phyloP scores from a whole-genome alignment of 352 stramenopile species.

The Elongisporangium senticosum region DNA sequence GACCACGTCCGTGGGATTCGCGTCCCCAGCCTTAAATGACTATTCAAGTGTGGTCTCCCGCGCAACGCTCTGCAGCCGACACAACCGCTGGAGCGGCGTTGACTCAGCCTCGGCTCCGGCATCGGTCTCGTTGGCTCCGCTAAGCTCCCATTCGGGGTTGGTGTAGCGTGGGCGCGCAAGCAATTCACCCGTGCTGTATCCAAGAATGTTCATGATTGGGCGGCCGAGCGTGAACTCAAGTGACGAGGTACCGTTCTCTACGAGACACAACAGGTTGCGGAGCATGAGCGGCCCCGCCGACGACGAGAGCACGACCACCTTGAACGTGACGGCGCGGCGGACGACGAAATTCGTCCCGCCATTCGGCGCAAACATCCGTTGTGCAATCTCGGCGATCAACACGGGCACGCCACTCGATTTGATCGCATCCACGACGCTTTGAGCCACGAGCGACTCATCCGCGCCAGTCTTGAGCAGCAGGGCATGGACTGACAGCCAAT shows the following conservation, averaged over 20 bases:
- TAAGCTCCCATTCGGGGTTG: slow-evolving; percentile 7
- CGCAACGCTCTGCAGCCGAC: background rate
- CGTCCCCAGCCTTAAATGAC: no score
- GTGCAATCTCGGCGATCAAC: background rate
- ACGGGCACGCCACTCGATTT: background rate
- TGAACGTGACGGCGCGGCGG: background rate
- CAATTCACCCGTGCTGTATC: slow-evolving; percentile 6
- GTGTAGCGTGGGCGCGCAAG: background rate
- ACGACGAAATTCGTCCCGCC: background rate
- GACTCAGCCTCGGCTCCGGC: background rate
- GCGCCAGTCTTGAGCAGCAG: background rate
- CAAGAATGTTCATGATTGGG: slow-evolving; percentile 5
- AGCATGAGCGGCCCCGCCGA: slow-evolving; percentile 4
- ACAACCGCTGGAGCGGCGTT: slow-evolving; percentile 1
- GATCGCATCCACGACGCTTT: background rate
- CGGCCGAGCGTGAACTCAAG: slow-evolving; percentile 4
- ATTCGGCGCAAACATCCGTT: background rate
- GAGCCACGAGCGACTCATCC: slow-evolving; percentile 1
- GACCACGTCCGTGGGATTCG: no score
- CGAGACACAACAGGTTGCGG: background rate
- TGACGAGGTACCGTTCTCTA: background rate
- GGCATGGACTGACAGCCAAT: background rate
- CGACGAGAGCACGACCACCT: background rate
- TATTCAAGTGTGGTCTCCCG: no score
- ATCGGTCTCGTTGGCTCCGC: background rate